phyloP scores from a whole-genome alignment of 345 rosid species.

The Melaleuca quinquenervia region DNA sequence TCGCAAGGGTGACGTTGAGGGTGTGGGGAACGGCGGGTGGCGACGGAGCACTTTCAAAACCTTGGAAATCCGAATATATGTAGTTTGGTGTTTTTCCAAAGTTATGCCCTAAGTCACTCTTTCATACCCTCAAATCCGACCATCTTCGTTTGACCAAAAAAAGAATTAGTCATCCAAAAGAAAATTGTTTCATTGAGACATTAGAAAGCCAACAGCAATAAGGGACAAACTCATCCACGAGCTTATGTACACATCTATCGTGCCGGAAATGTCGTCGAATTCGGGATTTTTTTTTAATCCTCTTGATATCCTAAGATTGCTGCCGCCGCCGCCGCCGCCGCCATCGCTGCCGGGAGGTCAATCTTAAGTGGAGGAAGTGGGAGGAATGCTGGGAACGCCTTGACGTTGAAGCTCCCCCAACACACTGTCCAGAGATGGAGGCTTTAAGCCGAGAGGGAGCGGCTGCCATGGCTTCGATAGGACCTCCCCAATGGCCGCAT shows the following conservation, averaged over 20 bases:
- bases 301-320: background rate
- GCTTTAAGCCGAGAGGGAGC: constrained; percentile 69
- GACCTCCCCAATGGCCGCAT: constrained; percentile 66
- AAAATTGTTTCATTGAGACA: background rate
- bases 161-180: background rate
- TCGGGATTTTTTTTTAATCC: background rate
- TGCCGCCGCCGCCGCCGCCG: fast-evolving
- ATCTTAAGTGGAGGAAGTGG: constrained; percentile 23
- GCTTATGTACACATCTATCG: background rate
- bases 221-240: background rate
- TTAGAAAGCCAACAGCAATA: background rate
- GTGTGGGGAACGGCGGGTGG: too few species aligned
- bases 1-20: too few species aligned
- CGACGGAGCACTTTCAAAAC: too few species aligned
- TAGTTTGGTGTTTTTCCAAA: too few species aligned
- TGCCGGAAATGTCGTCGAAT: constrained; percentile 11
- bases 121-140: background rate
- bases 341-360: background rate
- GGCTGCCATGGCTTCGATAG: constrained; percentile 75
- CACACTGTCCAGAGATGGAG: constrained; percentile 62
- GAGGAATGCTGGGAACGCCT: constrained; percentile 62
- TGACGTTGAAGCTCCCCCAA: constrained; percentile 61
- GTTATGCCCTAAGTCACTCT: fast-evolving
- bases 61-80: too few species aligned
- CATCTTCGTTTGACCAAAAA: too few species aligned